phyloP scores from a whole-genome alignment of 805 yeast species.

The Myxozyma monticola region DNA sequence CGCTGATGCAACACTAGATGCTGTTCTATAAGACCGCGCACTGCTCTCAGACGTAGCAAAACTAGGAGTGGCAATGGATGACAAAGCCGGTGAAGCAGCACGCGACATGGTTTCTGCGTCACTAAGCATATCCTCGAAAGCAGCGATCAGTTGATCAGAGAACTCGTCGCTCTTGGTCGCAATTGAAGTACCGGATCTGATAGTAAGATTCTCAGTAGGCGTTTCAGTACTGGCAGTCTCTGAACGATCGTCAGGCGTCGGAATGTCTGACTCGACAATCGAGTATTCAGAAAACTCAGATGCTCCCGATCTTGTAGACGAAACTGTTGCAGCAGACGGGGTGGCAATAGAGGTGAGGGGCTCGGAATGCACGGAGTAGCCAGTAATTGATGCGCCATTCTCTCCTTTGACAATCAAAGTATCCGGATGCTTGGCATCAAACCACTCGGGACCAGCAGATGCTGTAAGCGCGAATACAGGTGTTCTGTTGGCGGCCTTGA shows the following conservation, averaged over 20 bases:
- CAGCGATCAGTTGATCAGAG: conserved; percentile 13
- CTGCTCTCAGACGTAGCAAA: background rate
- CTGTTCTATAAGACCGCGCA: background rate
- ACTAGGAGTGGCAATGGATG: too few relatives aligned
- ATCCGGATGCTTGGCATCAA: background rate
- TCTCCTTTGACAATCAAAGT: background rate
- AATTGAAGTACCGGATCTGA: background rate
- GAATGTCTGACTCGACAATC: background rate
- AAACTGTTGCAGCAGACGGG: background rate
- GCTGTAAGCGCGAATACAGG: conserved; percentile 14
- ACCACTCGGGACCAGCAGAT: conserved; percentile 18
- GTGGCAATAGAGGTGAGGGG: background rate
- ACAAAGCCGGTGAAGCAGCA: conserved; percentile 1
- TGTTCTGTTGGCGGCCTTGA: background rate
- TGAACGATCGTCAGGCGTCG: conserved; percentile 2
- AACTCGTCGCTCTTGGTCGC: conserved; percentile 6
- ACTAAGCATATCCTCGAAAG: conserved; percentile 20
- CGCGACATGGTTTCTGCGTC: conserved; percentile 15
- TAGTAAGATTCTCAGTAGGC: background rate
- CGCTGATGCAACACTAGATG: background rate
- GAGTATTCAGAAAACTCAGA: conserved; percentile 1
- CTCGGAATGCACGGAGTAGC: background rate
- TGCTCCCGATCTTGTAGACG: background rate
- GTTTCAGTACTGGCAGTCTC: conserved; percentile 1
- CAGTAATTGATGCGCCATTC: background rate